These are phyloP conservation scores for Solanum paucissectum DNA, from an alignment of 257 asterid species.

Conservation along the genomic window DNA sequence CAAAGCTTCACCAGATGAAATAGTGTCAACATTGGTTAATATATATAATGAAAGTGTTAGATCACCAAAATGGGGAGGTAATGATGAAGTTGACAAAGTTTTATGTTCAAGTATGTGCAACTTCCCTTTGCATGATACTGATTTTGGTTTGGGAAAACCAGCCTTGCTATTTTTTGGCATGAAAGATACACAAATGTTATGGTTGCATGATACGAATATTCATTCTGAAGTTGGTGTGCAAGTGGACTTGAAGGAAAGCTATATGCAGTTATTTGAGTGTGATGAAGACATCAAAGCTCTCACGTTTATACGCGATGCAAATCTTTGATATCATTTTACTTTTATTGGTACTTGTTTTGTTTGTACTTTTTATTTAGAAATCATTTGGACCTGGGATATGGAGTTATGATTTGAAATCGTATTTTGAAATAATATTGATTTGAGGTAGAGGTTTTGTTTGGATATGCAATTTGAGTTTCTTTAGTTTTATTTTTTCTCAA, in stretches of 20 bases:
- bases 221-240: background rate
- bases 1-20: background rate
- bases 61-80: background rate
- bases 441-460: no score
- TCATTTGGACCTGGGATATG: no score
- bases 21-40: background rate
- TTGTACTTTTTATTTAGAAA: background rate
- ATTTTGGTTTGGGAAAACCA: conserved; percentile 8
- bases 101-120: background rate
- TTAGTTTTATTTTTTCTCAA: no score
- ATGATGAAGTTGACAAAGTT: background rate
- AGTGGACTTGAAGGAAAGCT: background rate
- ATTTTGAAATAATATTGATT: no score
- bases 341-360: background rate
- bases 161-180: background rate
- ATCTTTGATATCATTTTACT: background rate
- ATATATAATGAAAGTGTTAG: background rate
- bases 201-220: background rate
- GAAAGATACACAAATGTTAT: background rate
- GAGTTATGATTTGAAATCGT: no score
- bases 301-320: background rate
- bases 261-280: background rate
- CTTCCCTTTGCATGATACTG: background rate
- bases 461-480: no score
- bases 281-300: background rate